A percentile compares a stretch with the other conserved stretches of the same genome.
These are phyloP conservation scores for Chlorokybus atmophyticus DNA, from an alignment of 139 green algal species.

Conservation along the genomic window DNA sequence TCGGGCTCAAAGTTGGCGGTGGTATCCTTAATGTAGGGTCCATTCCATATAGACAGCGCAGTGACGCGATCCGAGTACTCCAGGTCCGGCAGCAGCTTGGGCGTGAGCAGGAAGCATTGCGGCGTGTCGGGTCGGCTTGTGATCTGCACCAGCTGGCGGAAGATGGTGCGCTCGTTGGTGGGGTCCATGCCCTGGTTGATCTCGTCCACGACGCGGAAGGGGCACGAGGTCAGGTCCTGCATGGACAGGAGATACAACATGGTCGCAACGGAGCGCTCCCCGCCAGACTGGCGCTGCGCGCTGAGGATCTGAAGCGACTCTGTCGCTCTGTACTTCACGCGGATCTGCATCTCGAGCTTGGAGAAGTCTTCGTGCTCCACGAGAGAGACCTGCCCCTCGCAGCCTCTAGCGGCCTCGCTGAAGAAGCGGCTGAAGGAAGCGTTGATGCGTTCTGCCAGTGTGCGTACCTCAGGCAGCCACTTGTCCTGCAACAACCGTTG, in stretches of 20 bases:
- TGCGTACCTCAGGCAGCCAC: slow-evolving; percentile 70
- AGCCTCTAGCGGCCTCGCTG: slow-evolving; percentile 46
- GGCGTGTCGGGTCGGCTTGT: slow-evolving; percentile 42
- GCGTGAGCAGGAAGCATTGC: slow-evolving; percentile 83
- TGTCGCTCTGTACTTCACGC: slow-evolving; percentile 27
- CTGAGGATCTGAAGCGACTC: slow-evolving; percentile 73
- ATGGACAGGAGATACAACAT: slow-evolving; percentile 97
- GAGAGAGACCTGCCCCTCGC: slow-evolving; percentile 60
- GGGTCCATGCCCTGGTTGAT: slow-evolving; percentile 99
- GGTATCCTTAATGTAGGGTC: slow-evolving; percentile 34
- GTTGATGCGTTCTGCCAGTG: slow-evolving; percentile 57
- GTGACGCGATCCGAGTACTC: slow-evolving; percentile 53
- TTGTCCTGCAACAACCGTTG: slow-evolving; percentile 29
- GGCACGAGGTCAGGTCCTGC: slow-evolving; percentile 66
- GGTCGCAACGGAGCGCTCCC: slow-evolving; percentile 85
- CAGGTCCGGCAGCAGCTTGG: slow-evolving; percentile 88
- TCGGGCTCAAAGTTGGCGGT: too few relatives aligned
- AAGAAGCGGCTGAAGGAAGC: slow-evolving; percentile 64
- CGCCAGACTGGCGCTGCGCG: slow-evolving; percentile 65
- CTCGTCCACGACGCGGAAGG: slow-evolving; percentile 97
- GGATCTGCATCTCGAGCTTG: slow-evolving; percentile 23
- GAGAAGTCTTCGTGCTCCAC: slow-evolving; percentile 29
- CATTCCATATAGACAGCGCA: slow-evolving; percentile 73
- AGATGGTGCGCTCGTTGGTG: slow-evolving; percentile 86
- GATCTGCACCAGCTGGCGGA: slow-evolving; percentile 65